Conservation (phyloP, 768 basidiomycete species). For the Dentipellis fragilis region DNA sequence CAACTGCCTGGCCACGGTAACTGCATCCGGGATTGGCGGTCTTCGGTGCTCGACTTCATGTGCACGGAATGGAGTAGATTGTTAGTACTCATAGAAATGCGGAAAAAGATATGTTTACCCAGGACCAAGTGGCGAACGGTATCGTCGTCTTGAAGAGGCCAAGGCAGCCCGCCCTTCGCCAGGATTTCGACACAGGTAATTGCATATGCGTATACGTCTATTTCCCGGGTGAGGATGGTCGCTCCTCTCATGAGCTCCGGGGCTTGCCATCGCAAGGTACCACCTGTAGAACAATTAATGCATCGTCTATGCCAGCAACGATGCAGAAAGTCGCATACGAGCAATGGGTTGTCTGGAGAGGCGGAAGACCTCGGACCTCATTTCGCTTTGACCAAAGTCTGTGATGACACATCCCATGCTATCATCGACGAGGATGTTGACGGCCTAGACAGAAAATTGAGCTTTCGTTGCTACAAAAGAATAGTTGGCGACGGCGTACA, state of each 20-base stretch:
- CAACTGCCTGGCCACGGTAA: no score
- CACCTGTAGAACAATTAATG: slow-evolving; percentile 29
- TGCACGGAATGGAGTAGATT: no score
- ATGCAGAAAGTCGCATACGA: slow-evolving; percentile 22
- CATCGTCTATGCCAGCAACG: background rate
- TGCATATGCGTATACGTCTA: slow-evolving; percentile 63
- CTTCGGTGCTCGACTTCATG: no score
- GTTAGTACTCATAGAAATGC: no score
- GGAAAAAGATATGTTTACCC: no score
- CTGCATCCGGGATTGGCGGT: no score
- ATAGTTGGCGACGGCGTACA: slow-evolving; percentile 4
- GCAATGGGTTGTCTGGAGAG: slow-evolving; percentile 36
- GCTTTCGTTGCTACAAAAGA: background rate
- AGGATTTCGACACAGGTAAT: slow-evolving; percentile 58
- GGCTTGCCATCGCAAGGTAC: slow-evolving; percentile 52
- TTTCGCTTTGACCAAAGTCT: slow-evolving; percentile 77
- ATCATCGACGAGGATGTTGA: slow-evolving; percentile 71
- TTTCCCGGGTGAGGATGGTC: slow-evolving; percentile 36
- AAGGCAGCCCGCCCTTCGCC: slow-evolving; percentile 56
- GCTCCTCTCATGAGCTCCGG: slow-evolving; percentile 51
- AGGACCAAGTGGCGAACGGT: slow-evolving; percentile 41
- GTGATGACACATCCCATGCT: slow-evolving; percentile 58
- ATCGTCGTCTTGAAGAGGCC: slow-evolving; percentile 40
- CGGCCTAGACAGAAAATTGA: slow-evolving; percentile 29
- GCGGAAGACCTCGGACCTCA: slow-evolving; percentile 61